A percentile compares a stretch with the other conserved stretches of the same genome.
These are phyloP conservation scores for Microcos paniculata DNA, from an alignment of 345 rosid species.

Conservation along the genomic window DNA sequence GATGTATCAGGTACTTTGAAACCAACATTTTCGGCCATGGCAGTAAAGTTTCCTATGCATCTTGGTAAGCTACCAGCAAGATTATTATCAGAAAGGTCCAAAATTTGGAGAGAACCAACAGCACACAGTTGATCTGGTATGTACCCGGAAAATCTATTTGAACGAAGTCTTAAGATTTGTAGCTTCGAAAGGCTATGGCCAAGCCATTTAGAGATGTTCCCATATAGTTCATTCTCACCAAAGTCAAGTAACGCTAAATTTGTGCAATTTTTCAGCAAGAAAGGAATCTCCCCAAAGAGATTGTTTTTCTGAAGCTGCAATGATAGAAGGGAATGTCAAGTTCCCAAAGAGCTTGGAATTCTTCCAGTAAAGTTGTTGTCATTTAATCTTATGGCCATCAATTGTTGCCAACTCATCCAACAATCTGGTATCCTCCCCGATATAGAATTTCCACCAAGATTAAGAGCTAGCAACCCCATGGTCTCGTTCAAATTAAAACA, in stretches of 20 bases:
- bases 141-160: slow-evolving; percentile 20
- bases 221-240: slow-evolving; percentile 5
- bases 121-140: slow-evolving; percentile 12
- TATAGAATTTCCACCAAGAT: slow-evolving; percentile 13
- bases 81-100: slow-evolving; percentile 23
- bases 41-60: slow-evolving; percentile 20
- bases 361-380: slow-evolving; percentile 17
- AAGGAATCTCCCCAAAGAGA: slow-evolving; percentile 15
- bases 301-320: slow-evolving; percentile 17
- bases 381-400: not conserved
- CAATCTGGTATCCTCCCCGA: slow-evolving; percentile 8
- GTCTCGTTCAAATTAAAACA: not conserved
- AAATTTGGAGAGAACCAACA: slow-evolving; percentile 12
- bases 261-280: slow-evolving; percentile 1
- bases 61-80: slow-evolving; percentile 17
- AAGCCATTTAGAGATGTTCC: slow-evolving; percentile 11
- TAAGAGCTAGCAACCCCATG: not conserved
- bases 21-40: not conserved
- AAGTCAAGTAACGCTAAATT: slow-evolving; percentile 6
- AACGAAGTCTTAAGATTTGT: slow-evolving; percentile 4
- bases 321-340: not conserved
- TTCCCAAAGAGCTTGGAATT: slow-evolving; percentile 19
- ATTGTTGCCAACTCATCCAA: not conserved
- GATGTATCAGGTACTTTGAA: no score
- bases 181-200: not conserved